Base-by-base conservation (phyloP, 768 basidiomycete species). In the Kwoniella sp. region DNA sequence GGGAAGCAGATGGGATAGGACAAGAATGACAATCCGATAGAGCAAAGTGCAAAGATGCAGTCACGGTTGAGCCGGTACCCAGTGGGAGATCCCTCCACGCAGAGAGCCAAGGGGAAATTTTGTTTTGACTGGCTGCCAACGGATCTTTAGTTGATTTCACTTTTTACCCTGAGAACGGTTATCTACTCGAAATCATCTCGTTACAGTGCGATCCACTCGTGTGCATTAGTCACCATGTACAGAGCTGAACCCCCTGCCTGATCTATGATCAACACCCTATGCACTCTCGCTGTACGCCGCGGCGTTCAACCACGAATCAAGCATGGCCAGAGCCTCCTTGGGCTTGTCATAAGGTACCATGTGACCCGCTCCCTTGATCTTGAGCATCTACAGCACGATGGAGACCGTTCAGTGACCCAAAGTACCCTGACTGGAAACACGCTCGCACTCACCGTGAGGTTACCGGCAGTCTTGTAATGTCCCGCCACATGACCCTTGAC, bases 271-370 rank as follows among this genome's bases (percentile, higher is more conserved):
- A 14, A 44, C 26, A 9, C 14, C 28, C 28, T 37, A 36, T 19
- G 32, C 46, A 8, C 34, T 19, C 3, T 46, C 38, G 23, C 37
- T 19, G 32, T 39, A 36, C 19, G 29, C 53, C 40, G 66, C 45
- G 6, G 77, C 70, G 78, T 43, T 77, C 26, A 87, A 70, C 86
- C 85, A 87, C 29, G 80, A 76, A 23, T 80, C 80, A 26, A 87
- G 76, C 81, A 87, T 82, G 38, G 78, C 76, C 38, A 82, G 72
- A 9, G 82, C 77, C 67, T 85, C 83, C 56, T 76, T 79, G 3
- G 86, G 85, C 63, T 83, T 82, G 57, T 86, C 82, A 59, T 81
- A 83, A 2, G 84, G 84, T 22, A 84, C 84, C 84, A 85, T 84
- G 75, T 88, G 86, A n/a, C 86, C 86, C 25, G 85, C 87, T 4